Conservation (phyloP, 2,329 filamentous ascomycete genomes). For the Trichoderma sp. region DNA sequence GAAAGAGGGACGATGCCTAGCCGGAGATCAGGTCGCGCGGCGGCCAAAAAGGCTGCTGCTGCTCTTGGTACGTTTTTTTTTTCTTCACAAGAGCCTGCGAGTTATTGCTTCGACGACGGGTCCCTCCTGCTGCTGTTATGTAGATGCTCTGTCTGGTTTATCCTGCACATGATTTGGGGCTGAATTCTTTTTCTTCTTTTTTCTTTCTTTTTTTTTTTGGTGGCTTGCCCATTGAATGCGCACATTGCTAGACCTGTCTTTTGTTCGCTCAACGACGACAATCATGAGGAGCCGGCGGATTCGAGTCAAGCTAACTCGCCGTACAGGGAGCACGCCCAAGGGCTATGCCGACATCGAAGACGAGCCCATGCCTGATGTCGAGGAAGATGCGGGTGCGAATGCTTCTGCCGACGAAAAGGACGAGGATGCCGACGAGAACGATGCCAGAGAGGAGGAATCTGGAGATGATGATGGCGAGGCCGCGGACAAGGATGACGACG, state of each 20-base stretch:
- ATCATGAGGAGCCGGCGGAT: slow-evolving; percentile 32
- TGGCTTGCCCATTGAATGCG: neutral
- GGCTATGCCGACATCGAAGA: slow-evolving; percentile 42
- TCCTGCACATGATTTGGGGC: neutral
- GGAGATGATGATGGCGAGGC: slow-evolving; percentile 31
- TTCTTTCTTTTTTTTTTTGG: neutral
- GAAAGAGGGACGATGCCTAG: slow-evolving; percentile 33
- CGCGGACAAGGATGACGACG: slow-evolving; percentile 51
- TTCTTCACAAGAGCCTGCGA: neutral
- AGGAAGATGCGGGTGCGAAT: slow-evolving; percentile 22
- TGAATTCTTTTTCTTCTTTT: neutral
- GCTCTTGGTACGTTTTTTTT: slow-evolving; percentile 45
- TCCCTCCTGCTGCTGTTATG: neutral
- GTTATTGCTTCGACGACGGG: neutral
- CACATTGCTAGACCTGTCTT: neutral
- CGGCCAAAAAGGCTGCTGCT: slow-evolving; percentile 51
- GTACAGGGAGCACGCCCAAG: slow-evolving; percentile 42
- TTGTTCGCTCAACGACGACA: neutral
- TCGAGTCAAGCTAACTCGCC: slow-evolving; percentile 35
- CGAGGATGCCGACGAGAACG: slow-evolving; percentile 40
- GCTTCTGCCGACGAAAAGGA: slow-evolving; percentile 26
- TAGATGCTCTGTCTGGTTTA: neutral
- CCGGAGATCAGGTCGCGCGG: slow-evolving; percentile 51
- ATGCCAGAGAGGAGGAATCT: slow-evolving; percentile 42
- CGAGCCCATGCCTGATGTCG: slow-evolving; percentile 37